Base-by-base conservation (phyloP, 306 rosid species). In the Quillaja saponaria region DNA sequence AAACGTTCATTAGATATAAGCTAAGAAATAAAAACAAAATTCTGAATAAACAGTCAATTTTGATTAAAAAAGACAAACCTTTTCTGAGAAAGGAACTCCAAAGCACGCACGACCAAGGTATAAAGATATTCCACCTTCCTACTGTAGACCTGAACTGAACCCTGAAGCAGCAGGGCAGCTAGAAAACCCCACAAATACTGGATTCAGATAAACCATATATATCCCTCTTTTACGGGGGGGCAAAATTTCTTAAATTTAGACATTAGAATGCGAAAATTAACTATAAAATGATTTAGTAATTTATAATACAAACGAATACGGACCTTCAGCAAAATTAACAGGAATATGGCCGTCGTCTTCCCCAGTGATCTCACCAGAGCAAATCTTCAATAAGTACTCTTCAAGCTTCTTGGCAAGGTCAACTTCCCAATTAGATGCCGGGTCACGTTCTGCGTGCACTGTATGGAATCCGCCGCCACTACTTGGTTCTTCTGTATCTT, bases 101-200 rank as follows among this genome's bases (percentile, higher is more conserved):
- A 81, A 59, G 96, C 89, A 49, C 95, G 97, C 75, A 94, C 34
- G 19, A 94, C 97, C 83, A 94, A 75, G 40, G 84, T 77, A 69
- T 94, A 80, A 0, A 94, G 89, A 68, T 89, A 94, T 52, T 89
- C 99, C 46, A 94, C 99, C 74, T 94, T 94, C 8, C 97, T 77
- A 65, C 99, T 87, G 68, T 94, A 94, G 62, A 94, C 99, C 69
- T 94, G 99, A 13, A 94, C 81, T 31, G 99, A 89, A 60, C 96
- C 96, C 75, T 92, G 95, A 85, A 92, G 87, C 39, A 92, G 82
- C 64, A 92, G 59, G 67, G 99, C 99, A 83, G 99, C 99, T 89
- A 76, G 82, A 84, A 74, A 71, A 19, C 76, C 71, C 52, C 66
- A 46, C 57, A 37, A 71, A 65, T 64, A 47, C 55, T 58, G 15